Conservation (phyloP, 495 filamentous ascomycete genomes). For the Hypoxylon subgilvum region DNA sequence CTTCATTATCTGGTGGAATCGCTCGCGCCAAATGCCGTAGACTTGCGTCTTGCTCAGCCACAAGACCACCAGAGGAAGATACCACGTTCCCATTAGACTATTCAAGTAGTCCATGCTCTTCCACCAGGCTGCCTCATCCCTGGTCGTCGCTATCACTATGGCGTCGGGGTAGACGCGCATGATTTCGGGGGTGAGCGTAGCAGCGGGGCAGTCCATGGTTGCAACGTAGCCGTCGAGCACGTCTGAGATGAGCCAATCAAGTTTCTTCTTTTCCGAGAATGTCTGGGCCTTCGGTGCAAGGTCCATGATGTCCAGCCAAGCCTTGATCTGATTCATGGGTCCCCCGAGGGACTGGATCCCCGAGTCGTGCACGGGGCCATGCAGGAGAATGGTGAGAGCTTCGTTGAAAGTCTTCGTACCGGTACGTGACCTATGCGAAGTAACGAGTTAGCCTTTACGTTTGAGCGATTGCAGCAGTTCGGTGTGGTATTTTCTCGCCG, state of each 20-base stretch:
- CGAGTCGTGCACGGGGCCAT: constrained; percentile 42
- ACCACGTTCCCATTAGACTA: constrained; percentile 42
- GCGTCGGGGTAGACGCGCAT: constrained; percentile 47
- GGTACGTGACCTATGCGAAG: constrained; percentile 40
- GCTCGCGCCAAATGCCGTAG: constrained; percentile 40
- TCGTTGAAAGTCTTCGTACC: constrained; percentile 45
- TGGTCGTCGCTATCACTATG: constrained; percentile 45
- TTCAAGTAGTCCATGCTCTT: constrained; percentile 42
- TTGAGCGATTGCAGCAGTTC: no score
- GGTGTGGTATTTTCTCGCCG: no score
- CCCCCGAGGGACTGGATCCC: constrained; percentile 43
- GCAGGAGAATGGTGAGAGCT: constrained; percentile 39
- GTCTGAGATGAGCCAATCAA: constrained; percentile 42
- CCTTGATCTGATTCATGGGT: constrained; percentile 35
- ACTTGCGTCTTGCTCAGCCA: constrained; percentile 38
- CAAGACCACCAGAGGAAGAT: constrained; percentile 44
- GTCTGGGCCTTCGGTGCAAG: constrained; percentile 38
- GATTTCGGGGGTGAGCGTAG: constrained; percentile 45
- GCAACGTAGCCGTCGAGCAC: constrained; percentile 47
- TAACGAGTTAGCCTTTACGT: no score
- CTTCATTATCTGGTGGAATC: constrained; percentile 38
- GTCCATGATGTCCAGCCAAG: constrained; percentile 42
- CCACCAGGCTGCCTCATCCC: constrained; percentile 42
- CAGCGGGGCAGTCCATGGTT: constrained; percentile 45
- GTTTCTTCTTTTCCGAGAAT: constrained; percentile 42